Conservation (phyloP, 2,329 filamentous ascomycete genomes). For the Fusarium heterosporum region DNA sequence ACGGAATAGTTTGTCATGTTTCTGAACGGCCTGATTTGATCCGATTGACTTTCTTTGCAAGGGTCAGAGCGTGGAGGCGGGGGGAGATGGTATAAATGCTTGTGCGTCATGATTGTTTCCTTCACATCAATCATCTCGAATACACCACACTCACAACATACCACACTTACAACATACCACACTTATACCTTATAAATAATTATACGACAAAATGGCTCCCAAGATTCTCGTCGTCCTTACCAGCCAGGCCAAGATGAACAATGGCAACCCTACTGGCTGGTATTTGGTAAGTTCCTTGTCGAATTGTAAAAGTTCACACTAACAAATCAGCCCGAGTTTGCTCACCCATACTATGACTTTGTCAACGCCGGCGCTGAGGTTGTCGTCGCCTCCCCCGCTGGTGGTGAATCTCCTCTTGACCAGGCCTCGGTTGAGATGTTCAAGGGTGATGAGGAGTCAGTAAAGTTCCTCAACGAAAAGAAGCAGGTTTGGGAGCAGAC, state of each 20-base stretch:
- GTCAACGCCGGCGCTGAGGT: constrained; percentile 58
- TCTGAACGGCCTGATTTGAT: constrained; percentile 23
- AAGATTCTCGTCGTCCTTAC: constrained; percentile 79
- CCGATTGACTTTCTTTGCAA: constrained; percentile 14
- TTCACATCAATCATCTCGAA: neutral
- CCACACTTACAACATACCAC: too few species aligned
- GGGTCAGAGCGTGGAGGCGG: constrained; percentile 19
- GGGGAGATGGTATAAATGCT: constrained; percentile 28
- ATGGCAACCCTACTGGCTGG: constrained; percentile 74
- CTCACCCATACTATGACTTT: constrained; percentile 73
- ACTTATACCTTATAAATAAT: neutral
- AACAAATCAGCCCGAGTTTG: constrained; percentile 66
- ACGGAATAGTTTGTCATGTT: constrained; percentile 35
- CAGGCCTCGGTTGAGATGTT: constrained; percentile 66
- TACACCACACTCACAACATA: neutral
- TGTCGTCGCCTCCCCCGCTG: constrained; percentile 70
- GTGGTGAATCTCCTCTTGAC: constrained; percentile 72
- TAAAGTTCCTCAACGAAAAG: constrained; percentile 67
- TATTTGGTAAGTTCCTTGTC: constrained; percentile 65
- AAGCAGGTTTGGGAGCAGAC: constrained; percentile 73
- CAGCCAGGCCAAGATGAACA: constrained; percentile 65
- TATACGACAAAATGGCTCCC: constrained; percentile 57
- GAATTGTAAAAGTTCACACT: neutral
- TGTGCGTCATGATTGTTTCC: constrained; percentile 8
- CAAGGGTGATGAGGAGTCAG: constrained; percentile 63